Evolutionary conservation across 2,329 filamentous ascomycete species (phyloP).

Genomic region (Exophiala alcalophila): DNA sequence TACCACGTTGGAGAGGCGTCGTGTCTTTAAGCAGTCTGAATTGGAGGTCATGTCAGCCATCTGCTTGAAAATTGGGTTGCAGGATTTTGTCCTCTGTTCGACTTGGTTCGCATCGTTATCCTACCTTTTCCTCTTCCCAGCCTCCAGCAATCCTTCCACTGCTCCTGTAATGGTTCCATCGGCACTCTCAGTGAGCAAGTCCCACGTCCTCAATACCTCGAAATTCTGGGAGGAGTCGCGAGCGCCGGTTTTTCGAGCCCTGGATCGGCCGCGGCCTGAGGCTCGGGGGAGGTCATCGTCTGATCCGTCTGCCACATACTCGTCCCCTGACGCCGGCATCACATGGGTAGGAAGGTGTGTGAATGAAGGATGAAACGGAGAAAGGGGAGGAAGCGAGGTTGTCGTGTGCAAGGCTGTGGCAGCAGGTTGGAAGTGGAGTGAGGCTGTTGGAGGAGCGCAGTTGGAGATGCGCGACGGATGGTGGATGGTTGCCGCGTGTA

Average conservation of each 20-base stretch:
- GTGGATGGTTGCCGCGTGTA: neutral
- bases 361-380: constrained; percentile 2
- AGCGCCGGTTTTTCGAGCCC: constrained; percentile 22
- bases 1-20: constrained; percentile 90
- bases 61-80: no score
- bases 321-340: constrained; percentile 49
- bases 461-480: constrained; percentile 17
- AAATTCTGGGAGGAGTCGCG: constrained; percentile 44
- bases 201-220: constrained; percentile 54
- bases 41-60: constrained; percentile 14
- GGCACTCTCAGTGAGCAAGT: constrained; percentile 71
- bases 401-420: constrained; percentile 14
- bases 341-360: constrained; percentile 5
- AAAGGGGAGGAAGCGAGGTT: constrained; percentile 6
- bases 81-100: constrained; percentile 6
- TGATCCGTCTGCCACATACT: constrained; percentile 38
- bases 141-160: constrained; percentile 72
- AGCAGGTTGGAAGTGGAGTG: no score
- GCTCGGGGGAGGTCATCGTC: constrained; percentile 42
- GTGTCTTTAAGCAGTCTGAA: constrained; percentile 82
- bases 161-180: constrained; percentile 72
- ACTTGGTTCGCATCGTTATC: constrained; percentile 14
- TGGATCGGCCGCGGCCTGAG: constrained; percentile 20
- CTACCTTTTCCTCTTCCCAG: constrained; percentile 72
- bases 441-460: no score